Evolutionary conservation across 2,329 filamentous ascomycete genomes (phyloP), one percentile per base, ranked within the genome.

Genomic region (Bertia moriformis): DNA sequence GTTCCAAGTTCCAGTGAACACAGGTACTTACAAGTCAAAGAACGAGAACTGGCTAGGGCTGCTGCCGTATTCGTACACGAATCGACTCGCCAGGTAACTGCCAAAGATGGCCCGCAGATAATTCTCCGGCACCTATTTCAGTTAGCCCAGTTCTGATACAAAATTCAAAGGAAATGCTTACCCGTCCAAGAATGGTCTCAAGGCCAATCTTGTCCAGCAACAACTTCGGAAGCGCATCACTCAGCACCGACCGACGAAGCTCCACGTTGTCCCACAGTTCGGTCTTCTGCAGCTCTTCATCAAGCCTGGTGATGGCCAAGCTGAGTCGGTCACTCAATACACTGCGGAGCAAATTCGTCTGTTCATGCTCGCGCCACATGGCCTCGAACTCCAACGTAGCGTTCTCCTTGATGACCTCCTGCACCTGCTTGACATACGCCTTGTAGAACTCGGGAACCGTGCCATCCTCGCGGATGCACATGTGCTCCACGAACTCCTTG

Each of bases 41-140:
- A 98, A 98, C 29, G 89, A 87, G 65, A 98, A 96, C 53, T 95
- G 89, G 65, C 82, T 91, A 4, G 91, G 88, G 48, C 75, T 80
- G 56, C 87, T 88, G 52, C 91, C 91, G 57, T 89, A 91, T 58
- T 93, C 78, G 60, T 98, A 98, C 30, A 98, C 86, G 57, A 98
- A 98, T 33, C 91, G 82, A 53, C 83, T 93, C 38, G 91, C 89
- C 48, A 98, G 69, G 62, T 89, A 95, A 56, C 84, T 93, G 49
- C 91, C 91, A 55, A 98, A 98, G 57, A 98, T 96, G 47, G 88
- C 82, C 47, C 87, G 77, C 45, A 98, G 73, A 56, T 98, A 98
- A 49, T 78, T 81, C 44, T 94, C 85, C 1, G 91, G 91, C 10
- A 35, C 32, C 32, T 35, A 35, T 12, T 12, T 10, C 15, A 35